Conservation (phyloP, 441 rosid genomes). For the Aquilaria agallochum region DNA sequence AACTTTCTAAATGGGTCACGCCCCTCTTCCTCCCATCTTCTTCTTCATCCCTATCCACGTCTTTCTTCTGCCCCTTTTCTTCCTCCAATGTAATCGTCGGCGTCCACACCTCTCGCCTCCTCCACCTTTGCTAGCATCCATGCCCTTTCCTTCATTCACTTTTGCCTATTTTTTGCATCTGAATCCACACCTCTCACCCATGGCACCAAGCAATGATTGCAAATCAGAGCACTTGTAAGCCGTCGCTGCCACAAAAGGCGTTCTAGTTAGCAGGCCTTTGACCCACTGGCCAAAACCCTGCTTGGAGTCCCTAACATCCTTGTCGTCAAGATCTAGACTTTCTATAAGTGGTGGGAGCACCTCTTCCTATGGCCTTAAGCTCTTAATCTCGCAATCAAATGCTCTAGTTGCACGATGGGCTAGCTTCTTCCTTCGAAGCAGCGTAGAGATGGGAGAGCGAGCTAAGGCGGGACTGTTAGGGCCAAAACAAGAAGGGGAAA, state of each 20-base stretch:
- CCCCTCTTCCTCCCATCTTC: no score
- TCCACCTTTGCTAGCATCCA: no score
- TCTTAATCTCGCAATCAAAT: constrained; percentile 55
- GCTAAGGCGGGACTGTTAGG: constrained; percentile 48
- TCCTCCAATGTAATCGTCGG: no score
- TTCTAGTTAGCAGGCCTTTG: constrained; percentile 60
- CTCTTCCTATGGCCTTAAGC: constrained; percentile 54
- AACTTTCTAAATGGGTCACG: no score
- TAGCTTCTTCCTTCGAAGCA: constrained; percentile 46
- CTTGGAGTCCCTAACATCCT: constrained; percentile 35
- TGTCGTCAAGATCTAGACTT: constrained; percentile 77
- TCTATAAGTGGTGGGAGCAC: constrained; percentile 62
- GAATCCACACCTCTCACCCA: constrained; percentile 35
- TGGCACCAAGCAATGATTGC: constrained; percentile 67
- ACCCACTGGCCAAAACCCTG: constrained; percentile 76
- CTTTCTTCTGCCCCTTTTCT: no score
- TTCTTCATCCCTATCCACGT: no score
- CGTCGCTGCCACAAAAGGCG: constrained; percentile 44
- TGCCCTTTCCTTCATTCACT: no score
- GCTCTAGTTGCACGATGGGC: constrained; percentile 33
- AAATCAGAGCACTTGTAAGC: constrained; percentile 64
- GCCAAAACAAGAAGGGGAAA: constrained; percentile 76
- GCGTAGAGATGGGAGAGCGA: constrained; percentile 41
- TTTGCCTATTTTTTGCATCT: no score
- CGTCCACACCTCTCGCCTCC: no score